phyloP scores from a whole-genome alignment of 2,329 filamentous ascomycete genomes.

The Podosphaera xanthii region DNA sequence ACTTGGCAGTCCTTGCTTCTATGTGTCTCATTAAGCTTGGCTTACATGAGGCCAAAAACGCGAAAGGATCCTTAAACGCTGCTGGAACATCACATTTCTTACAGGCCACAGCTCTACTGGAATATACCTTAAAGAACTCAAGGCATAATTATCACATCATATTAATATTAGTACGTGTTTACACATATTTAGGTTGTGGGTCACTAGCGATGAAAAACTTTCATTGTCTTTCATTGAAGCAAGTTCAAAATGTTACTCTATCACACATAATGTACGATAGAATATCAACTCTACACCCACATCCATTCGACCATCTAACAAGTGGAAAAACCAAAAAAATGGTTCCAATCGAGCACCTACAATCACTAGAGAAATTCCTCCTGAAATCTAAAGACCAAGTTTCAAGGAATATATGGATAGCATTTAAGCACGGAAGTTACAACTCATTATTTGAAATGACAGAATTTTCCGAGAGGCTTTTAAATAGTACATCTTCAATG shows the following conservation, averaged over 20 bases:
- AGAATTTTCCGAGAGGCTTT: conserved; percentile 12
- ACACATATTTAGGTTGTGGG: conserved; percentile 18
- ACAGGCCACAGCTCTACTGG: conserved; percentile 15
- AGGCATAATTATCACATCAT: conserved; percentile 20
- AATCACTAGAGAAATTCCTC: conserved; percentile 14
- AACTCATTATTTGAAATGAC: conserved; percentile 15
- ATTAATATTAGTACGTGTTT: conserved; percentile 18
- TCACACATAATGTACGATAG: conserved; percentile 19
- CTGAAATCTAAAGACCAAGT: conserved; percentile 9
- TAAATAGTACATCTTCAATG: conserved; percentile 8
- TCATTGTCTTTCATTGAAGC: conserved; percentile 18
- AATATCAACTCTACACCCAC: conserved; percentile 19
- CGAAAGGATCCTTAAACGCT: conserved; percentile 4
- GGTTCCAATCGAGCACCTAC: conserved; percentile 10
- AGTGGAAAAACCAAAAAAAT: conserved; percentile 5
- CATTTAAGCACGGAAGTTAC: conserved; percentile 16
- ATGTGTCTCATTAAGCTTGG: conserved; percentile 15
- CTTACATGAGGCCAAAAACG: conserved; percentile 1
- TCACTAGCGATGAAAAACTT: conserved; percentile 18
- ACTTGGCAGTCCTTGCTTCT: conserved; percentile 14
- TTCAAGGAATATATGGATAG: conserved; percentile 13
- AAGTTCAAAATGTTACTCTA: conserved; percentile 20
- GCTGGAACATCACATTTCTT: conserved; percentile 9
- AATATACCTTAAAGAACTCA: conserved; percentile 15
- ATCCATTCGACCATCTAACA: conserved; percentile 9